A percentile compares a stretch with the other conserved stretches of the same genome.
Conservation (phyloP, 1,139 yeast genomes). For the Debaryomyces coudertii region DNA sequence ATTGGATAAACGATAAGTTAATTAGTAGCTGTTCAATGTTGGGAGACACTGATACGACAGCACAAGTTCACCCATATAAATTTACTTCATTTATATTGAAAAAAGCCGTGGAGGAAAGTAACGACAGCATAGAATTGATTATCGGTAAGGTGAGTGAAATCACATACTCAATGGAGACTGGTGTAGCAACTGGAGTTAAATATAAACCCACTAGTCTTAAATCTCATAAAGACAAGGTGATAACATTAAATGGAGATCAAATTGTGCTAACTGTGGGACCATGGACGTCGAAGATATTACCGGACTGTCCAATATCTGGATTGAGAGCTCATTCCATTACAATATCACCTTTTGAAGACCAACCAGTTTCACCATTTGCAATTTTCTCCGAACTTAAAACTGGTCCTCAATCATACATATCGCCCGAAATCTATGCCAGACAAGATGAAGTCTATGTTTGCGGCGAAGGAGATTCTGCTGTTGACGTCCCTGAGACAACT, state of each 20-base stretch:
- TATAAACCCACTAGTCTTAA: slow-evolving; percentile 63
- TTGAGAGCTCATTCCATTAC: slow-evolving; percentile 94
- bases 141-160: slow-evolving; percentile 82
- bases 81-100: slow-evolving; percentile 81
- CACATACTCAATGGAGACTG: slow-evolving; percentile 60
- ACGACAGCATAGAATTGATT: slow-evolving; percentile 82
- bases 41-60: slow-evolving; percentile 88
- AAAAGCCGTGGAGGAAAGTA: slow-evolving; percentile 68
- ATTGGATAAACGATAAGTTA: slow-evolving; percentile 75
- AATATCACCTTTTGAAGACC: slow-evolving; percentile 72
- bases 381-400: slow-evolving; percentile 87
- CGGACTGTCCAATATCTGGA: slow-evolving; percentile 92
- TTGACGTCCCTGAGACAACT: slow-evolving; percentile 89
- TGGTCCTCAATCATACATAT: slow-evolving; percentile 63
- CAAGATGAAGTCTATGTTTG: slow-evolving; percentile 95
- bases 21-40: slow-evolving; percentile 76
- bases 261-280: slow-evolving; percentile 91
- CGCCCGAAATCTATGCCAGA: slow-evolving; percentile 95
- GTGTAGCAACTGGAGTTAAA: slow-evolving; percentile 65
- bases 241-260: slow-evolving; percentile 65
- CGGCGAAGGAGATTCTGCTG: slow-evolving; percentile 94
- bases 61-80: slow-evolving; percentile 95
- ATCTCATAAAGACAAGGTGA: slow-evolving; percentile 27
- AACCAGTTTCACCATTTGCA: slow-evolving; percentile 85
- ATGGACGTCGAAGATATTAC: slow-evolving; percentile 89